phyloP scores from a whole-genome alignment of 495 filamentous ascomycete genomes.

The Haplographium delicatum region DNA sequence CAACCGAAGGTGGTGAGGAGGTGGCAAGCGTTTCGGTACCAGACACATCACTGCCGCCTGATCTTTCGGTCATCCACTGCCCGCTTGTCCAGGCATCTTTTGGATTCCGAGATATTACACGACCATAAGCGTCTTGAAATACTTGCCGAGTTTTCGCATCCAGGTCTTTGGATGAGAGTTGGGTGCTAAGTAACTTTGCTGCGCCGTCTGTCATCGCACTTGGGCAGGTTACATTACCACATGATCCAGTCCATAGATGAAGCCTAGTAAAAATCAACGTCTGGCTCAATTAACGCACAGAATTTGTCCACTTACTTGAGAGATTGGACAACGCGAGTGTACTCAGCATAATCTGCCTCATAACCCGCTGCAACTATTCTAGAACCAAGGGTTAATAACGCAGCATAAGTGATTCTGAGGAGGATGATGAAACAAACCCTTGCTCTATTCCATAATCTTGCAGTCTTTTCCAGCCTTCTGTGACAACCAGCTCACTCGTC shows the following conservation, averaged over 20 bases:
- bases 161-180: conserved; percentile 32
- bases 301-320: conserved; percentile 46
- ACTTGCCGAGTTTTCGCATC: conserved; percentile 27
- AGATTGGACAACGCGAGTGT: conserved; percentile 50
- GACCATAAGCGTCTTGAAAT: conserved; percentile 44
- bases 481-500: conserved; percentile 42
- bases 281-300: too few species aligned
- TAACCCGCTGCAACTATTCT: conserved; percentile 51
- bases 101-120: conserved; percentile 53
- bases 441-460: conserved; percentile 47
- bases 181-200: conserved; percentile 51
- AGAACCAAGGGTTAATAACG: neutral
- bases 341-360: conserved; percentile 38
- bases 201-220: conserved; percentile 69
- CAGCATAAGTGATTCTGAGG: neutral
- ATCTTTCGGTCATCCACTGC: conserved; percentile 85
- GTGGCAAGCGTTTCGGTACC: conserved; percentile 63
- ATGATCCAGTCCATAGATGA: conserved; percentile 60
- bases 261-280: conserved; percentile 31
- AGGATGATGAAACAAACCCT: conserved; percentile 14
- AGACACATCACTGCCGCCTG: conserved; percentile 68
- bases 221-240: conserved; percentile 59
- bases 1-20: conserved; percentile 11
- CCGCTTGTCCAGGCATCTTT: conserved; percentile 64
- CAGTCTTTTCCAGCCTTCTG: conserved; percentile 53